Percentiles rank a stretch among this genome's conserved stretches.
Conservation (phyloP, 179 eudicot species). For the Spergularia azorica region DNA sequence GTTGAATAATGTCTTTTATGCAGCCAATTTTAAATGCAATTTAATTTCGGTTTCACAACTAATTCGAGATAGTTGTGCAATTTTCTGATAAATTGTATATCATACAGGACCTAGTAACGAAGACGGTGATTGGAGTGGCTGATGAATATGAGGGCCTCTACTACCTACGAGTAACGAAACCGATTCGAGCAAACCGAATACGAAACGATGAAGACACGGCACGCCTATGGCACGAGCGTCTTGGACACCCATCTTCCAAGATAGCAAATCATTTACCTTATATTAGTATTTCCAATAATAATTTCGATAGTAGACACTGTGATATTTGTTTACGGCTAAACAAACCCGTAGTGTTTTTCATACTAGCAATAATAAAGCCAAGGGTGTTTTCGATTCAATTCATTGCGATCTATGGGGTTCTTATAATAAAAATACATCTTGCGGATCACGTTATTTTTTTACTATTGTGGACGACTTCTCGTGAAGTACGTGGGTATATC, state of each 20-base stretch:
- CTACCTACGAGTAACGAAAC: not conserved
- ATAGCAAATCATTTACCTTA: not conserved
- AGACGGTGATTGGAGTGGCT: conserved; percentile 13
- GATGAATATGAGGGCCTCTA: not conserved
- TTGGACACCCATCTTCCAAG: not conserved
- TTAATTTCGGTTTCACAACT: not conserved
- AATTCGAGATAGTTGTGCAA: not conserved
- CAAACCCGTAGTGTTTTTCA: not conserved
- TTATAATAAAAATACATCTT: not conserved
- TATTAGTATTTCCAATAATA: too few species aligned
- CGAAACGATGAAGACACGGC: too few species aligned
- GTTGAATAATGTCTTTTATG: too few species aligned
- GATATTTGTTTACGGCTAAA: not conserved
- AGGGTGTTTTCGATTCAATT: not conserved
- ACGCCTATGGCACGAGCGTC: not conserved
- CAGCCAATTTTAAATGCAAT: not conserved
- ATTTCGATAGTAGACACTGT: not conserved
- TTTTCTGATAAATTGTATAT: not conserved
- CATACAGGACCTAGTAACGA: not conserved
- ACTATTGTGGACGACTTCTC: conserved; percentile 10
- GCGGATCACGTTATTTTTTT: not conserved
- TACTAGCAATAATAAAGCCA: not conserved
- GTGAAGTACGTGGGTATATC: not conserved
- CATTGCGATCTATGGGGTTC: conserved; percentile 17
- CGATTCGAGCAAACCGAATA: not conserved